A percentile compares a stretch with the other conserved stretches of the same genome.
Evolutionary conservation across 768 basidiomycete species (phyloP).

Genomic region (Rhizopogon vulgaris): DNA sequence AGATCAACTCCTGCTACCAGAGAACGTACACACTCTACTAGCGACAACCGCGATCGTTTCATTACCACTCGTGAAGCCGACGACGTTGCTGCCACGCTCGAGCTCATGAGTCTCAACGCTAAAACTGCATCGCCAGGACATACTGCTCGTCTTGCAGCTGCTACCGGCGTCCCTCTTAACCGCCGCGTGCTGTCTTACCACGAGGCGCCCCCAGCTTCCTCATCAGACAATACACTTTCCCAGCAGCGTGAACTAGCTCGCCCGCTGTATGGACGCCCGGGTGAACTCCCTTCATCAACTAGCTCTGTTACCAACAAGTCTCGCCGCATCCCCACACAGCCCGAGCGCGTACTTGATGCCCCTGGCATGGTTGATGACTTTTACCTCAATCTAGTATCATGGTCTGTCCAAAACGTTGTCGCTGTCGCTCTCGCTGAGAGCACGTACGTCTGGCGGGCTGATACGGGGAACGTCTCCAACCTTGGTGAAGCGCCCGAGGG

Average conservation of each 20-base stretch:
- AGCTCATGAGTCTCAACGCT: slow-evolving; percentile 53
- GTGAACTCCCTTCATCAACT: slow-evolving; percentile 57
- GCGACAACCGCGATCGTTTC: slow-evolving; percentile 57
- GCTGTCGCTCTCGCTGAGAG: slow-evolving; percentile 84
- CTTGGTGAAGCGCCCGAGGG: slow-evolving; percentile 73
- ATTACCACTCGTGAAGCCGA: slow-evolving; percentile 55
- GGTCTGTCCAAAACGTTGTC: slow-evolving; percentile 82
- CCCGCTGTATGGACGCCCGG: slow-evolving; percentile 68
- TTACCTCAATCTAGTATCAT: slow-evolving; percentile 90
- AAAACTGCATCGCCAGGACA: slow-evolving; percentile 65
- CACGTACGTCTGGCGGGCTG: slow-evolving; percentile 93
- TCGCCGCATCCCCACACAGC: slow-evolving; percentile 78
- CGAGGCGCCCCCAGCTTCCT: slow-evolving; percentile 75
- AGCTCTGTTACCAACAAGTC: slow-evolving; percentile 62
- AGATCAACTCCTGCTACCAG: slow-evolving; percentile 63
- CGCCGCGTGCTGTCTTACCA: slow-evolving; percentile 85
- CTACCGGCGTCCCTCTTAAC: slow-evolving; percentile 70
- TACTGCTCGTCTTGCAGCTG: slow-evolving; percentile 70
- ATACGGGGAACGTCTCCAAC: slow-evolving; percentile 77
- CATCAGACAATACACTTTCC: slow-evolving; percentile 67
- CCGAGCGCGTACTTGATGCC: slow-evolving; percentile 93
- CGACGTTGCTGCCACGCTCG: slow-evolving; percentile 59
- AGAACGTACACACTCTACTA: slow-evolving; percentile 24
- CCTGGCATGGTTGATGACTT: slow-evolving; percentile 94
- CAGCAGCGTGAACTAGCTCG: slow-evolving; percentile 73